Base-by-base conservation (phyloP, 2,329 filamentous ascomycete species). In the Drechslerella coelobrocha region DNA sequence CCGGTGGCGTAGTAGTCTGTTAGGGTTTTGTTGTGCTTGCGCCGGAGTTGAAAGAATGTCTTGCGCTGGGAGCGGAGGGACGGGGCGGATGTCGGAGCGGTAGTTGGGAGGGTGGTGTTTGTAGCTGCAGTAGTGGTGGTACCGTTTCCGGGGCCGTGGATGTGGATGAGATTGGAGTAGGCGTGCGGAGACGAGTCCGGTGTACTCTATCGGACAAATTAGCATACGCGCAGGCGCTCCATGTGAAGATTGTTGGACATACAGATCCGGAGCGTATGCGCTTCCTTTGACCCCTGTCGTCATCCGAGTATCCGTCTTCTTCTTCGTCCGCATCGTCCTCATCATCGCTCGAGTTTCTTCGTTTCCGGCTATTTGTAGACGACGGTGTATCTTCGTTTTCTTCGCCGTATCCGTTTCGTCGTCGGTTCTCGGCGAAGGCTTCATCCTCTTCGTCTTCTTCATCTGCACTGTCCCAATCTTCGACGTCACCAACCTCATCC, bases 1-100 rank as follows among this genome's bases (percentile, higher is more conserved):
- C 94, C 94, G 27, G 91, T 84, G 26, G 87, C 85, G 80, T 97
- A 97, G 80, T 99, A 97, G 73, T 86, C 84, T 53, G 89, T 86
- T 37, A 97, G 82, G 0, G 92, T 83, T 0, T 81, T 79, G 78
- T 96, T 90, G 74, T 97, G 88, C 75, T 92, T 89, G 71, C 86
- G 83, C 60, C 90, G 88, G 75, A 97, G 82, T 66, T 86, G 87
- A 37, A 95, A 79, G 2, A 97, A 83, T 50, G 88, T 88, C 73
- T 86, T 85, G 72, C 66, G 59, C 29, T 62, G 59, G 7, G 52
- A 52, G 7, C 91, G 85, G 57, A 97, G 82, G 6, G 85, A 84
- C 72, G 87, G 86, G 6, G 90, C 86, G 0, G 92, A 94, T 6
- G 87, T 86, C 39, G 85, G 82, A 19, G 23, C 62, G 19, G 68